A percentile compares a stretch with the other conserved stretches of the same genome.
phyloP scores from a whole-genome alignment of 306 rosid species.

The Trifolium dubium region DNA sequence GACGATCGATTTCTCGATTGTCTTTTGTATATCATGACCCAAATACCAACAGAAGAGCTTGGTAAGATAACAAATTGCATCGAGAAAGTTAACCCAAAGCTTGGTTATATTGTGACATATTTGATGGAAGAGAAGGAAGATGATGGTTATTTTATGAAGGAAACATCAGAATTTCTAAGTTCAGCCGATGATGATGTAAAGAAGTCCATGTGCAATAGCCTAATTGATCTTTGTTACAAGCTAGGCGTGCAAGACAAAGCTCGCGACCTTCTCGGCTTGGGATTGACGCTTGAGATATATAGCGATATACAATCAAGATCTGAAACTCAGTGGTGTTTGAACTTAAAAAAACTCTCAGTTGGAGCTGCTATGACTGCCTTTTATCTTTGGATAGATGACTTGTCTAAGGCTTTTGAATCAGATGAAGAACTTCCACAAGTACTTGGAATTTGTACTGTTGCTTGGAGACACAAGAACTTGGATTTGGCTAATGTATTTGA shows the following conservation, averaged over 20 bases:
- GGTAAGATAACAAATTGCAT: constrained; percentile 64
- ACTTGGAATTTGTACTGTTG: constrained; percentile 83
- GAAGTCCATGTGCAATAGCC: constrained; percentile 81
- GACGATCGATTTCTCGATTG: constrained; percentile 79
- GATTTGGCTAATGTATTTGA: constrained; percentile 69
- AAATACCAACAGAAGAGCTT: constrained; percentile 70
- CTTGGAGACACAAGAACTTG: constrained; percentile 72
- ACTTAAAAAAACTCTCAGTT: constrained; percentile 83
- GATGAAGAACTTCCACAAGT: constrained; percentile 78
- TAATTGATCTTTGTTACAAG: constrained; percentile 79
- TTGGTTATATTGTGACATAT: constrained; percentile 63
- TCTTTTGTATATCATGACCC: constrained; percentile 76
- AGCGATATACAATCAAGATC: constrained; percentile 72
- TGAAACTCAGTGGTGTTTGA: constrained; percentile 74
- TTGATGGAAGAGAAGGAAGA: constrained; percentile 55
- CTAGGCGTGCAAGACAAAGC: constrained; percentile 64
- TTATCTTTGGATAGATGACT: constrained; percentile 82
- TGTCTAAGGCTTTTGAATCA: constrained; percentile 62
- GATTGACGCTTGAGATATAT: constrained; percentile 66
- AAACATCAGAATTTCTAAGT: constrained; percentile 62
- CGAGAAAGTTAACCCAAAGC: constrained; percentile 69
- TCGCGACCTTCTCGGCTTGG: constrained; percentile 66
- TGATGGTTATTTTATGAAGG: constrained; percentile 56
- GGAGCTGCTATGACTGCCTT: constrained; percentile 85
- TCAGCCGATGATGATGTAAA: constrained; percentile 58